Conservation (phyloP, 208 protist genomes). For the Leptomonas pyrrhocoris region DNA sequence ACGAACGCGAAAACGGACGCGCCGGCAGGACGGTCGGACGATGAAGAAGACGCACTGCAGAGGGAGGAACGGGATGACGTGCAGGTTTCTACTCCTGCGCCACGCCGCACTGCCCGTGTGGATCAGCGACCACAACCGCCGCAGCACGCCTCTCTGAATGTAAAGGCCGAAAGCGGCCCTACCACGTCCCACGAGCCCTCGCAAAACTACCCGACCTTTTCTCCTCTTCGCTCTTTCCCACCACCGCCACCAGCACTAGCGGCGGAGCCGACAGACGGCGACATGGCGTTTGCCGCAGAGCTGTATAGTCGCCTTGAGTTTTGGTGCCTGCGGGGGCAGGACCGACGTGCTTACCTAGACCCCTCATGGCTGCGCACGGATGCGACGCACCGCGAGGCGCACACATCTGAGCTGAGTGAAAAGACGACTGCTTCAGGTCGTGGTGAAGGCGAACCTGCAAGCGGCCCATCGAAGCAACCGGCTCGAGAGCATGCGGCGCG, state of each 20-base stretch:
- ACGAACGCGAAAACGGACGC: background rate
- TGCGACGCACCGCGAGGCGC: background rate
- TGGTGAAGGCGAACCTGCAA: background rate
- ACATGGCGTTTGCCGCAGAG: constrained; percentile 69
- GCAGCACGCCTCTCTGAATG: background rate
- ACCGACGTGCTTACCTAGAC: constrained; percentile 45
- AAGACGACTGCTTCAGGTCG: no score
- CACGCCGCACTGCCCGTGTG: no score
- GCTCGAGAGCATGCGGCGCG: background rate
- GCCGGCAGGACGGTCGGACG: background rate
- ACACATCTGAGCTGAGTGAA: background rate
- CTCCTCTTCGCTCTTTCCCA: background rate
- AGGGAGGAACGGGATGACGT: background rate
- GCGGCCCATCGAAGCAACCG: background rate
- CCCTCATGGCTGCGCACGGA: constrained; percentile 12
- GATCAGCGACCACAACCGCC: no score
- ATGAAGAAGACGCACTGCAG: background rate
- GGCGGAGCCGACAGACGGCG: constrained; percentile 39
- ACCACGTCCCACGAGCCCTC: background rate
- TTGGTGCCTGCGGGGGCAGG: constrained; percentile 71
- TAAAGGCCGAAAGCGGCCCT: background rate
- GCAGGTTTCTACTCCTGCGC: no score
- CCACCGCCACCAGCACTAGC: background rate
- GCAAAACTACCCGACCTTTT: background rate
- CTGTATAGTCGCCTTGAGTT: constrained; percentile 67